These are phyloP conservation scores for Coniochaeta ligniaria DNA, from an alignment of 2,329 filamentous ascomycete species.

Conservation along the genomic window DNA sequence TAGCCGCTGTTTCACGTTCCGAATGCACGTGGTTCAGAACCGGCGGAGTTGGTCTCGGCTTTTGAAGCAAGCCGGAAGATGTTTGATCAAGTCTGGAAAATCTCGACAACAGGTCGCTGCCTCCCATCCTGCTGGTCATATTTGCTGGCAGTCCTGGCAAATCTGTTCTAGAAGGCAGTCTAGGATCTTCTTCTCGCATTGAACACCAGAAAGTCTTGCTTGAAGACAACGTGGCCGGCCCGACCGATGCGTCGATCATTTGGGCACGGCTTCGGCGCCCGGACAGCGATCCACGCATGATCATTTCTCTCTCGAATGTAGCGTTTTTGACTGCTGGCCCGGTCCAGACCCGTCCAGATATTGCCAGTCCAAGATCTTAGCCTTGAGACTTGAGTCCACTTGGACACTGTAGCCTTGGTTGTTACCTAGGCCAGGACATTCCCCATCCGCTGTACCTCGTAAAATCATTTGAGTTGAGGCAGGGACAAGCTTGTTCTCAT, in stretches of 20 bases:
- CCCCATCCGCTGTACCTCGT: too few relatives aligned
- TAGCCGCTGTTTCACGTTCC: conserved; percentile 20
- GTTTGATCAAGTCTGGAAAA: not conserved
- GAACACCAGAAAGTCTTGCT: not conserved
- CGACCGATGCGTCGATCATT: not conserved
- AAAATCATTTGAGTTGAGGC: not conserved
- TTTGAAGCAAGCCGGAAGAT: conserved; percentile 10
- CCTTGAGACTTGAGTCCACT: not conserved
- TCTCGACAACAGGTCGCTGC: not conserved
- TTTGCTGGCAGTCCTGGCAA: not conserved
- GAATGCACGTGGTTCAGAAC: conserved; percentile 6
- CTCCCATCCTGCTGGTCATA: not conserved
- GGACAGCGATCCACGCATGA: not conserved
- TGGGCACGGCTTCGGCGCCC: not conserved
- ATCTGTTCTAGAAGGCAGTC: not conserved
- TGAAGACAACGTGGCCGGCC: not conserved
- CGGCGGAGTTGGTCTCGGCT: conserved; percentile 13
- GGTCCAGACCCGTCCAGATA: not conserved
- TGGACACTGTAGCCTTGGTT: not conserved
- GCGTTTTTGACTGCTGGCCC: too few relatives aligned
- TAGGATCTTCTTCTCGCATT: not conserved
- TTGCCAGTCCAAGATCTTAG: not conserved
- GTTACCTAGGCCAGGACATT: not conserved
- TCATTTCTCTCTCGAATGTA: not conserved
- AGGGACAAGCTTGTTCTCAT: not conserved